A percentile compares a stretch with the other conserved stretches of the same genome.
These are phyloP conservation scores for Rhizopogon vesiculosus DNA, from an alignment of 768 basidiomycete species.

Conservation along the genomic window DNA sequence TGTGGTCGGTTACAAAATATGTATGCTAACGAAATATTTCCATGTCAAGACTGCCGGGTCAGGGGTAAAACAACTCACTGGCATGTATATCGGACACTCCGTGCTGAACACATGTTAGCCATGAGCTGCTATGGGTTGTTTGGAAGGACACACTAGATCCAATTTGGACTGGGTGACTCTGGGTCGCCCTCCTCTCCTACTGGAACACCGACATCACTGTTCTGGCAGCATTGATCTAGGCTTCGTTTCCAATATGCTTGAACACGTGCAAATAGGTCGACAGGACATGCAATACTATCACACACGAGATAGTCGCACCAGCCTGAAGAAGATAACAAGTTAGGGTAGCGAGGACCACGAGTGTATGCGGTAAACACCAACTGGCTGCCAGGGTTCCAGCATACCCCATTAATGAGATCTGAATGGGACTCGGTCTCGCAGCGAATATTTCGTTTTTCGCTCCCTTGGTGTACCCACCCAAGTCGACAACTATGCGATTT, in stretches of 20 bases:
- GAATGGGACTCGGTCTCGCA: slow-evolving; percentile 42
- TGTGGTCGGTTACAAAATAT: slow-evolving; percentile 47
- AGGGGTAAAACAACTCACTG: slow-evolving; percentile 22
- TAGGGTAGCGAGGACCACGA: not conserved
- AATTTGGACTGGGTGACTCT: slow-evolving; percentile 29
- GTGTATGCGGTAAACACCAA: slow-evolving; percentile 6
- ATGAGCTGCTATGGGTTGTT: not conserved
- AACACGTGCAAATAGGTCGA: slow-evolving; percentile 31
- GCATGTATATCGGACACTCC: slow-evolving; percentile 44
- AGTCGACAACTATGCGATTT: slow-evolving; percentile 33
- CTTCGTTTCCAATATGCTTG: slow-evolving; percentile 16
- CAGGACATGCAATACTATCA: slow-evolving; percentile 41
- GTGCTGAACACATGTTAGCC: slow-evolving; percentile 23
- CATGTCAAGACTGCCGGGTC: not conserved
- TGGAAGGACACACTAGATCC: slow-evolving; percentile 37
- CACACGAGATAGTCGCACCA: slow-evolving; percentile 47
- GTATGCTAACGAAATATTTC: slow-evolving; percentile 31
- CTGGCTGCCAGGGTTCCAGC: slow-evolving; percentile 43
- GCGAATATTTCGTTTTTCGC: slow-evolving; percentile 50
- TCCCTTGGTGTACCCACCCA: slow-evolving; percentile 49
- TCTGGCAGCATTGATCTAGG: not conserved
- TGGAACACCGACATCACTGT: slow-evolving; percentile 24
- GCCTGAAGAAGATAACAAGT: slow-evolving; percentile 17
- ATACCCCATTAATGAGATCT: slow-evolving; percentile 47
- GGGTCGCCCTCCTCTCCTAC: slow-evolving; percentile 38